Conservation (phyloP, 2,329 filamentous ascomycete genomes). For the Epichloe brachyelytri region DNA sequence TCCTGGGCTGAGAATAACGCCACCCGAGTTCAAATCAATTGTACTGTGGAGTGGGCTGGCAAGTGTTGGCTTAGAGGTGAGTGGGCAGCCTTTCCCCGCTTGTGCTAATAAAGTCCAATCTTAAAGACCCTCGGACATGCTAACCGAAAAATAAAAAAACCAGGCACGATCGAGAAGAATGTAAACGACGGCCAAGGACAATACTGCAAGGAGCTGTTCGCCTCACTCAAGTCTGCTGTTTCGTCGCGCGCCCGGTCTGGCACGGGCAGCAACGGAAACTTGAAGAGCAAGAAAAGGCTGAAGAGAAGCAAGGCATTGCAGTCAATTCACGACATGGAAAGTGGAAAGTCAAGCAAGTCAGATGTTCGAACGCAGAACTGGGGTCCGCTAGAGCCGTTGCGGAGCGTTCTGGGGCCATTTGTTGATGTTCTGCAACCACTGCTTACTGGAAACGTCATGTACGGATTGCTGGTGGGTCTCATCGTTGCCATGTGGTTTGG, state of each 20-base stretch:
- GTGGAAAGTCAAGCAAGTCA: constrained; percentile 27
- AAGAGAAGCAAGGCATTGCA: constrained; percentile 36
- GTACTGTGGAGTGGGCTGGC: constrained; percentile 86
- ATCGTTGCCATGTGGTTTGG: constrained; percentile 65
- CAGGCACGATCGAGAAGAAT: constrained; percentile 91
- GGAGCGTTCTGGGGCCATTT: constrained; percentile 55
- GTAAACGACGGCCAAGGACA: constrained; percentile 78
- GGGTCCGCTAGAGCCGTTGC: constrained; percentile 72
- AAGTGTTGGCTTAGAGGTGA: constrained; percentile 97
- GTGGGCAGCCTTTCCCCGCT: constrained; percentile 8
- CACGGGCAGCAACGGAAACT: constrained; percentile 30
- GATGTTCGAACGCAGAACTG: constrained; percentile 41
- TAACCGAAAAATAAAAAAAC: background rate
- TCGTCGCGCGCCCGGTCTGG: constrained; percentile 45
- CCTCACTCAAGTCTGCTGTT: constrained; percentile 60
- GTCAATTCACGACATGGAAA: constrained; percentile 29
- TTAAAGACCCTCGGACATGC: too few relatives aligned
- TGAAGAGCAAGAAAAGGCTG: constrained; percentile 50
- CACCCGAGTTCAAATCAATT: constrained; percentile 78
- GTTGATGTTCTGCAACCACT: constrained; percentile 57
- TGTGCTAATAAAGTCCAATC: too few relatives aligned
- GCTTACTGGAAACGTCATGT: constrained; percentile 63
- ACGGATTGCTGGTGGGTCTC: constrained; percentile 60
- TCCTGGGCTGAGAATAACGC: constrained; percentile 81
- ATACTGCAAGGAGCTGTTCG: constrained; percentile 71